Evolutionary conservation across 495 filamentous ascomycete species (phyloP), one percentile per base, ranked within the genome.

Genomic region (Bombardia bombarda): DNA sequence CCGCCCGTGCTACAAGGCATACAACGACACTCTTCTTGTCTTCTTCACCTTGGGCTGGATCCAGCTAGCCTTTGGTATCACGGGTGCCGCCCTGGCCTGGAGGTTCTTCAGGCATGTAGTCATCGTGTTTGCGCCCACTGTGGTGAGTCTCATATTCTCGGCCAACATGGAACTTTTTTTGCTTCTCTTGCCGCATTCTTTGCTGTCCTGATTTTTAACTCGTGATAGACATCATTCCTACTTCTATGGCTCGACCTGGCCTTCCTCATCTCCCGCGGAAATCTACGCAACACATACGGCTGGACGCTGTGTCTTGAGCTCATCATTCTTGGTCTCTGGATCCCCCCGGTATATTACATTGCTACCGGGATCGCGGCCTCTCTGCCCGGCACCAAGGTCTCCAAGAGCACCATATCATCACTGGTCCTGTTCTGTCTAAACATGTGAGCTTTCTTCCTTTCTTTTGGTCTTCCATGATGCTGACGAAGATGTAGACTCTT

Each of bases 321-420:
- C 25, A 23, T 28, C n/a, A 57, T 58, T 24, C 35, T 62, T 5
- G 50, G 45, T 2, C 46, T 57, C 4, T 65, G 61, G 61, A 41
- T 58, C 10, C 49, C 53, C 1, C 56, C 61, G 3, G 38, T 62
- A 13, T 57, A 56, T 28, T 32, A 45, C 28, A 10, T 61, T 23
- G 40, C 40, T 2, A 43, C 16, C 4, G 30, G 38, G 1, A 38
- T 56, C 14, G 39, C 40, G 1, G 19, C 9, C 9, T 38, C 14
- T 4, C 8, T n/a, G 13, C 24, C 14, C 1, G 38, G 41, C 3
- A 28, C 3, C 3, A 4, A 32, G 1, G 41, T 52, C 8, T 21
- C 39, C 3, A 40, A 26, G 23, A 38, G 28, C 28, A 42, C 45
- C 4, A 19, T 40, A 12, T 53, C 53, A 14, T 41, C 43, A 0